phyloP scores from a whole-genome alignment of 306 rosid species.

The Lathyrus tuberosus region DNA sequence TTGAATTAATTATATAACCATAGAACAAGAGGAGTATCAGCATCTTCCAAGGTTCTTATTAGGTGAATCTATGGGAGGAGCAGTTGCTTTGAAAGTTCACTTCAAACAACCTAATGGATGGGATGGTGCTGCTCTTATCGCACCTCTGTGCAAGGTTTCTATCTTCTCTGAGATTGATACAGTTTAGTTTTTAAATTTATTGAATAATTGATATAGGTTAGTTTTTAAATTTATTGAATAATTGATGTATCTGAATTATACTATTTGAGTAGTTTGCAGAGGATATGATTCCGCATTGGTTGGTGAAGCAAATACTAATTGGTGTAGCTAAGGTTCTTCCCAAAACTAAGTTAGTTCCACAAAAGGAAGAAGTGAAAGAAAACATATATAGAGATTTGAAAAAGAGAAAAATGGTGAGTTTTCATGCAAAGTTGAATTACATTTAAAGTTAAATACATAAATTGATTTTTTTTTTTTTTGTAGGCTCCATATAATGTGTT shows the following conservation, averaged over 20 bases:
- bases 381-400: conserved; percentile 72
- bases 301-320: conserved; percentile 67
- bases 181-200: no score
- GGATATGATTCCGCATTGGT: conserved; percentile 85
- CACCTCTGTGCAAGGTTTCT: conserved; percentile 92
- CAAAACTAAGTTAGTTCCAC: conserved; percentile 86
- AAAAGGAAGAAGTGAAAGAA: conserved; percentile 77
- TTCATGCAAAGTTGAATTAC: conserved; percentile 15
- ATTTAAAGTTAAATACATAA: conserved; percentile 22
- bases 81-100: conserved; percentile 84
- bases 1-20: conserved; percentile 26
- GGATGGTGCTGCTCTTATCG: conserved; percentile 89
- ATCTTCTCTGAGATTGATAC: neutral
- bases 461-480: conserved; percentile 12
- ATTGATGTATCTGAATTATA: no score
- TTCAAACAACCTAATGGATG: conserved; percentile 82
- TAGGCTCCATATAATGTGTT: conserved; percentile 61
- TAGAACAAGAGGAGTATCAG: conserved; percentile 62
- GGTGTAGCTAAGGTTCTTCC: conserved; percentile 83
- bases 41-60: conserved; percentile 83
- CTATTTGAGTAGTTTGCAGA: conserved; percentile 74
- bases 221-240: no score
- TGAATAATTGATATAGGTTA: no score
- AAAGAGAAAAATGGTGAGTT: conserved; percentile 72
- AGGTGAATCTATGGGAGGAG: conserved; percentile 97